Evolutionary conservation across 2,329 filamentous ascomycete genomes (phyloP), one percentile per base, ranked within the genome.

Genomic region (Colletotrichum sublineola): DNA sequence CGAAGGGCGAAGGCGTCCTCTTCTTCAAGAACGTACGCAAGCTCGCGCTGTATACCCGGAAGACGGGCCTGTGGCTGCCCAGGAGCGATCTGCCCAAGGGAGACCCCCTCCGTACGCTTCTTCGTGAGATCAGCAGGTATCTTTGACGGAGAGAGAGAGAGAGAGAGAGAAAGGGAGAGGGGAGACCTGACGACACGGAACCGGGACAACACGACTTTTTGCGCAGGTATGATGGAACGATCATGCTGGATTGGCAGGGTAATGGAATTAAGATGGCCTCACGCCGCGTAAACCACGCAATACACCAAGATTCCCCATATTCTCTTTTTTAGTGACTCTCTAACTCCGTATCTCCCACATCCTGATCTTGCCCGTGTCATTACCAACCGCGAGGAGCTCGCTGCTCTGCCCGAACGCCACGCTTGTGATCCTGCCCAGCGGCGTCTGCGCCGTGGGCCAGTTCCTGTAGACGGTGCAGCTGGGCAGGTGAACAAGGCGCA

Each of bases 391-490:
- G 75, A 99, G 80, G 77, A 95, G 81, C 77, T 93, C 88, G 73
- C 90, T 93, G 74, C 87, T 86, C 7, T 84, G 86, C 29, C 88
- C 88, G 79, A 94, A 93, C 3, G 93, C 91, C 72, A 95, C 89
- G 1, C 90, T 87, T 2, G 94, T 93, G 75, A 98, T 91, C 71
- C 94, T 88, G 0, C 96, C 96, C 73, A 99, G 83, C 0, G 95
- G 95, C 68, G 96, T 99, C 80, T 93, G 92, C 75, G 91, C 90
- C 66, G 96, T 99, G 33, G 96, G 96, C 96, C 96, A 99, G 82
- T 99, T 99, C 78, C 92, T 91, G 86, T 96, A 99, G 29, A 98
- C 94, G 1, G 95, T 97, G 81, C 95, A 97, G 76, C 90, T 95
- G 0, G 96, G 95, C 76, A 99, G 84, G 82, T 99, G 96, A 42